Conservation (phyloP, 345 rosid species). For the Firmiana major region DNA sequence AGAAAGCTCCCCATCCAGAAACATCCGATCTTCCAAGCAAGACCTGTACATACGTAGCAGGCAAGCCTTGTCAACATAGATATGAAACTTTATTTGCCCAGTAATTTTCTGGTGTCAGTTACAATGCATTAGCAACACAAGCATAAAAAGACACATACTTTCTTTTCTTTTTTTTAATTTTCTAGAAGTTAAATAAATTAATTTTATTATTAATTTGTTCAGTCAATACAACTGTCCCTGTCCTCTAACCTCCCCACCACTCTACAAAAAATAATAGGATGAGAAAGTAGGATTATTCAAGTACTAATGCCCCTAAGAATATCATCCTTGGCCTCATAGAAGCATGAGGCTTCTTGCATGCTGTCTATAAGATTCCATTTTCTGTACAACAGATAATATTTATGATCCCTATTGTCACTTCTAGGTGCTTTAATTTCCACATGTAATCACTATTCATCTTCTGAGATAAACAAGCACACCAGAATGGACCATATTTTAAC, state of each 20-base stretch:
- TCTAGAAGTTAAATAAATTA: background rate
- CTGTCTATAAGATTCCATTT: background rate
- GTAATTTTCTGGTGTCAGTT: slow-evolving; percentile 13
- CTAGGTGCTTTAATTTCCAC: background rate
- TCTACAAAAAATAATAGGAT: background rate
- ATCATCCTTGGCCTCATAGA: background rate
- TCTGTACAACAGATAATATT: background rate
- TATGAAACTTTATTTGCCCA: background rate
- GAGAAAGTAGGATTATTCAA: background rate
- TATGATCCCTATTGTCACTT: background rate
- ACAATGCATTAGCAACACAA: background rate
- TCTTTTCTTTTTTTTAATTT: background rate
- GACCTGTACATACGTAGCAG: slow-evolving; percentile 47
- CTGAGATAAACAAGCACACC: background rate
- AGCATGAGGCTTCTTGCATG: background rate
- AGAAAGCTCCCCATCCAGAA: slow-evolving; percentile 99
- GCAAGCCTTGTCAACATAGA: background rate
- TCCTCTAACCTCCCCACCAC: background rate
- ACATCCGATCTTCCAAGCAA: slow-evolving; percentile 97
- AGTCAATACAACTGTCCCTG: background rate
- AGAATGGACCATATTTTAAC: background rate
- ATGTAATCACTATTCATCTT: background rate
- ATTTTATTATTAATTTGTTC: background rate
- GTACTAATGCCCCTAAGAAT: background rate
- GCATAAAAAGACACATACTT: slow-evolving; percentile 38